Percentiles rank a stretch among this genome's conserved stretches.
Evolutionary conservation across 2,329 filamentous ascomycete species (phyloP).

Genomic region (Pseudomassariella vexata): DNA sequence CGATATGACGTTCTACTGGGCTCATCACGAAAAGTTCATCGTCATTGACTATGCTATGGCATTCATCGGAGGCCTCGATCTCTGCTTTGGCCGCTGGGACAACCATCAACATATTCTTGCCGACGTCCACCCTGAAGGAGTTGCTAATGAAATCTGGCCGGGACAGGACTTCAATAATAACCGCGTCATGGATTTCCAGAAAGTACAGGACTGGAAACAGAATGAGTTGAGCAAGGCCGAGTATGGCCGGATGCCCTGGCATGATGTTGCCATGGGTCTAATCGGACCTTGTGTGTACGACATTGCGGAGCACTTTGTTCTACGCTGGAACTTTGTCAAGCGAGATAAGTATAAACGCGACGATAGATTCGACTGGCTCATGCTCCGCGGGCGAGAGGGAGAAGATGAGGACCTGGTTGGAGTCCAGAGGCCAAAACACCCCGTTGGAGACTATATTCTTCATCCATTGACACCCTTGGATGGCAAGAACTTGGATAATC

Average conservation of each 20-base stretch:
- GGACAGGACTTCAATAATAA: slow-evolving; percentile 99
- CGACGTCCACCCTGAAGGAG: slow-evolving; percentile 80
- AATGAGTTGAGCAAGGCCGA: slow-evolving; percentile 91
- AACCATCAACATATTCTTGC: slow-evolving; percentile 76
- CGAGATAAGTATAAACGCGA: slow-evolving; percentile 97
- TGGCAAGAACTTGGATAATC: slow-evolving; percentile 55
- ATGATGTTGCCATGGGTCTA: slow-evolving; percentile 90
- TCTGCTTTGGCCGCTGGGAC: slow-evolving; percentile 97
- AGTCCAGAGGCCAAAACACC: slow-evolving; percentile 83
- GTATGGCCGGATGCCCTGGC: slow-evolving; percentile 96
- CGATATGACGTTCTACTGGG: slow-evolving; percentile 97
- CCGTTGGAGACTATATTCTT: slow-evolving; percentile 78
- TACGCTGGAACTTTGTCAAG: slow-evolving; percentile 96
- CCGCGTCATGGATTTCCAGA: slow-evolving; percentile 90
- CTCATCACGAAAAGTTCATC: slow-evolving; percentile 84
- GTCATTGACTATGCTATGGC: slow-evolving; percentile 87
- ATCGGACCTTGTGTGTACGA: slow-evolving; percentile 87
- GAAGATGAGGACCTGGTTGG: slow-evolving; percentile 80
- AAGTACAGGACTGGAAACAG: slow-evolving; percentile 84
- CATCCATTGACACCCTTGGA: slow-evolving; percentile 70
- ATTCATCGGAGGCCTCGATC: slow-evolving; percentile 89
- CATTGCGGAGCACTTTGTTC: slow-evolving; percentile 89
- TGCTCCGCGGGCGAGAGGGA: slow-evolving; percentile 68
- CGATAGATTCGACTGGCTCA: slow-evolving; percentile 76
- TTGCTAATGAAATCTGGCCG: slow-evolving; percentile 81